Base-by-base conservation (phyloP, 2,329 filamentous ascomycete species). In the Zasmidium cellare region DNA sequence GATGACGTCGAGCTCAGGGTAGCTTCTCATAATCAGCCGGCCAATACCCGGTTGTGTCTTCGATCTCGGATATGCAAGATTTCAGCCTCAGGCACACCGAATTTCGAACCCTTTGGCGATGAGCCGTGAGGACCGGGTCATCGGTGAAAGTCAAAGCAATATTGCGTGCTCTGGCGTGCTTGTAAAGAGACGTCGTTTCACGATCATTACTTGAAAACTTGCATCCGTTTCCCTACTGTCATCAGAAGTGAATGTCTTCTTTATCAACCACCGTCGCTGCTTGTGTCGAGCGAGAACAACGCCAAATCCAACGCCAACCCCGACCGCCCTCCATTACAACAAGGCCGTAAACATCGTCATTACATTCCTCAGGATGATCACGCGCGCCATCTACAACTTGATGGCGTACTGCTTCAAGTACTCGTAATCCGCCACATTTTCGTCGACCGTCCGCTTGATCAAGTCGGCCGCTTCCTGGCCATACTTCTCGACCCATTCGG, bases 361-460 rank as follows among this genome's bases (percentile, higher is more conserved):
- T 47, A 18, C 46, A 14, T 11, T 22, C 9, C 55, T 58, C 55
- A 41, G 55, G 55, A 44, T 49, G 54, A n/a, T n/a, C n/a, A 18
- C 11, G 35, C 3, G 3, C 6, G 19, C 3, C 5, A 52, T 60
- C n/a, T 55, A 64, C 25, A 65, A 31, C 57, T 84, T 83, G 69
- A 91, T 80, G 60, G 86, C 86, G 75, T 91, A 94, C 68, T 85
- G 82, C 82, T 89, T 92, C 74, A 94, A 77, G 71, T 92, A 91
- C 75, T 93, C 88, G 73, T 94, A 94, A 71, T 91, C 82, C 51
- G 81, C 79, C 49, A 90, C 77, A 68, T 91, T 92, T 54, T 83
- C 86, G 60, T 90, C 82, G 38, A 92, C 90, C 12, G 83, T 87
- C 66, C 86, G 79, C 59, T 86, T 80, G 69, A 94, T 93, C 48